Base-by-base conservation (phyloP, 768 basidiomycete genomes). In the Candolleomyces aberdarensis region DNA sequence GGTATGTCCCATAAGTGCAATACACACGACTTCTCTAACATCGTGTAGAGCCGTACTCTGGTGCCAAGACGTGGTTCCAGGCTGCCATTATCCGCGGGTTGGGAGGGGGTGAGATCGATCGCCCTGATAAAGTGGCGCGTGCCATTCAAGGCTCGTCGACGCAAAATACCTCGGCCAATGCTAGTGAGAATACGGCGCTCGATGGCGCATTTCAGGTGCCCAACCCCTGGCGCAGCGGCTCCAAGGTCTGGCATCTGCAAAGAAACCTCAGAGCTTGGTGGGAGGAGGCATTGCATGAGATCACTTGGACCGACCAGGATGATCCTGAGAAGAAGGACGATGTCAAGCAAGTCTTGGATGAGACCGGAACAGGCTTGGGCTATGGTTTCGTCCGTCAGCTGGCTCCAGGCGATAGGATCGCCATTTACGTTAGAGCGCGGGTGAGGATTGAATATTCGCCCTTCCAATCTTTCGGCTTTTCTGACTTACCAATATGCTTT, bases 1-100 rank as follows among this genome's bases (percentile, higher is more conserved):
- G 69, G 72, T 72, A 43, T 17, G 56, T 56, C 13, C n/a, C 43
- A 20, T 20, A 13, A 26, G 6, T 8, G n/a, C 11, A 36, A 17
- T 3, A 31, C 43, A 14, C 31, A 44, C 15, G 40, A 9, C n/a
- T 13, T 14, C 56, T 10, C 20, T 52, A 10, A 36, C 29, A 15
- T 26, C 1, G 31, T n/a, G 32, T 14, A 76, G 75, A 67, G 6
- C 62, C 65, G 7, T 74, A 73, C 57, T 62, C 69, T 20, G 69
- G 68, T 1, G 72, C 74, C 6, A 69, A 58, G 43, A 71, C 70
- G 19, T 76, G 75, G 75, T 75, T 75, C 22, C 73, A 75, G 57
- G 73, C 69, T 0, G 63, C 62, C 9, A 72, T 76, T 4, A 61
- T 70, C 20, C 75, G 73, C 5, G 57, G 56, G n/a, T 49, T 49